Conservation (phyloP, 768 basidiomycete species). For the Tylopilus sp. region DNA sequence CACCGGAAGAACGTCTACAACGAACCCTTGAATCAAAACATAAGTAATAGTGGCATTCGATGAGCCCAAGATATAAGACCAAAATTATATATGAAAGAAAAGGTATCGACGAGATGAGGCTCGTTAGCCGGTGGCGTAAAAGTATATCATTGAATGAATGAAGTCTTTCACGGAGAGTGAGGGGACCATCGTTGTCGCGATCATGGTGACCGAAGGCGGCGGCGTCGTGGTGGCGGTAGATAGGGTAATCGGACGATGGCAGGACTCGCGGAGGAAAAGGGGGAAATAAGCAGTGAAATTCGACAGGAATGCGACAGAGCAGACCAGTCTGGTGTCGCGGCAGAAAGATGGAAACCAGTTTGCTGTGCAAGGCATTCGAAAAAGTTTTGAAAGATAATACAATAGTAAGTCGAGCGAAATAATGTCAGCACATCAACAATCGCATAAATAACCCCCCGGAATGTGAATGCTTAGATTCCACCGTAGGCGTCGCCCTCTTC, state of each 20-base stretch:
- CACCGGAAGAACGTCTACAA: no score
- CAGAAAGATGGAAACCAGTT: constrained; percentile 23
- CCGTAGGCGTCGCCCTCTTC: constrained; percentile 67
- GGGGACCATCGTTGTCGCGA: constrained; percentile 2
- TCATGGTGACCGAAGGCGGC: not conserved
- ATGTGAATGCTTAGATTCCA: constrained; percentile 45
- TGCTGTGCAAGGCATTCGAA: constrained; percentile 4
- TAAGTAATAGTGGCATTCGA: not conserved
- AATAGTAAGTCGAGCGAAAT: constrained; percentile 14
- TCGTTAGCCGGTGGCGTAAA: constrained; percentile 31
- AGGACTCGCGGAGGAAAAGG: not conserved
- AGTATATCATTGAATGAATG: constrained; percentile 19
- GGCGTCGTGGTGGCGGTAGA: not conserved
- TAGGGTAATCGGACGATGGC: constrained; percentile 12
- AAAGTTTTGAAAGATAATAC: constrained; percentile 22
- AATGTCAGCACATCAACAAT: constrained; percentile 10
- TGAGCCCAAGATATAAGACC: not conserved
- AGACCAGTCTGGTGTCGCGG: constrained; percentile 27
- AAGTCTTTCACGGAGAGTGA: constrained; percentile 14
- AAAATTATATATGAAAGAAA: constrained; percentile 5
- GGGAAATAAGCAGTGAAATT: not conserved
- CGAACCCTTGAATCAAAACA: not conserved
- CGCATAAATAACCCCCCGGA: constrained; percentile 1
- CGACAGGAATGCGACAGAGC: constrained; percentile 14
- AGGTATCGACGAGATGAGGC: constrained; percentile 37